Percentiles rank a stretch among this genome's conserved stretches.
Conservation (phyloP, 2,329 filamentous ascomycete genomes). For the Scytalidium lignicola region DNA sequence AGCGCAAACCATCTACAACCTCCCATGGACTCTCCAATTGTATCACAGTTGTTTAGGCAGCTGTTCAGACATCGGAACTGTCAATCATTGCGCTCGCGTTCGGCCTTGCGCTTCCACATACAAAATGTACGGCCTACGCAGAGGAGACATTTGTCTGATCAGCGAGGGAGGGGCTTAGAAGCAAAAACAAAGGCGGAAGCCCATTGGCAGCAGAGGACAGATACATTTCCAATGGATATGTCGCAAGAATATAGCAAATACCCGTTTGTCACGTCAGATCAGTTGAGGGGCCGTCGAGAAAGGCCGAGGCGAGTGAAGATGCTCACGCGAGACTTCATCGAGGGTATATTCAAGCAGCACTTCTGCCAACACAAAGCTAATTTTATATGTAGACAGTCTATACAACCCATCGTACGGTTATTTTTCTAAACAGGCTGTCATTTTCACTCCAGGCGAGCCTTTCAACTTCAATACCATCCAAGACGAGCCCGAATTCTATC, state of each 20-base stretch:
- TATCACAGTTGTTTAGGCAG: conserved; percentile 76
- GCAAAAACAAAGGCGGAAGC: conserved; percentile 42
- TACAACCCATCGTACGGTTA: conserved; percentile 96
- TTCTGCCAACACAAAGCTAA: conserved; percentile 10
- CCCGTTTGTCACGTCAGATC: conserved; percentile 78
- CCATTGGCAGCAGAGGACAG: conserved; percentile 80
- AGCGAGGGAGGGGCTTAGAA: conserved; percentile 6
- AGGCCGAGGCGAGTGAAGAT: conserved; percentile 89
- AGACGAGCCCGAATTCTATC: conserved; percentile 83
- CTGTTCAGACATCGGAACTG: conserved; percentile 73
- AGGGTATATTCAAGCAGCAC: conserved; percentile 51
- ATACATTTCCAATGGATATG: conserved; percentile 71
- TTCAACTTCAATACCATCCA: conserved; percentile 80
- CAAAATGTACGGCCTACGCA: conserved; percentile 36
- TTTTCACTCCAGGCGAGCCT: conserved; percentile 87
- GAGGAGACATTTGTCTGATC: conserved; percentile 25
- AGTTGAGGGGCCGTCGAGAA: conserved; percentile 66
- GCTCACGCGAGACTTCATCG: conserved; percentile 95
- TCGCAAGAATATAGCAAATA: conserved; percentile 75
- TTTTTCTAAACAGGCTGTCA: conserved; percentile 93
- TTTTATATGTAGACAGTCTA: conserved; percentile 65
- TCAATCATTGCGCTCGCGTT: conserved; percentile 43
- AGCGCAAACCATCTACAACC: conserved; percentile 12
- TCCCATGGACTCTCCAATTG: conserved; percentile 75
- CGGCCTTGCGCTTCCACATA: conserved; percentile 18